Evolutionary conservation across 345 rosid genomes (phyloP).

Genomic region (Schrenkiella parvula): DNA sequence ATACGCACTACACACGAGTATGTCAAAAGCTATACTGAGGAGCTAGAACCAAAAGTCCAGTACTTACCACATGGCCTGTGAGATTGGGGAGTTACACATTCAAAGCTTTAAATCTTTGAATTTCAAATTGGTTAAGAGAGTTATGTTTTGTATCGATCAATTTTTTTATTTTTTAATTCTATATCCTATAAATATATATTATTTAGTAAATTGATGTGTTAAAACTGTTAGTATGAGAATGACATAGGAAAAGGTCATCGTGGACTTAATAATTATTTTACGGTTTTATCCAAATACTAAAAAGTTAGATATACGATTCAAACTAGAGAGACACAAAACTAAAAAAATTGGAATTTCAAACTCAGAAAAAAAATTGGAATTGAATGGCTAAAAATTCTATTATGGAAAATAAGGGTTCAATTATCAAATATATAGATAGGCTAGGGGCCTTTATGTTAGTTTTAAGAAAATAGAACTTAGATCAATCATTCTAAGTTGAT

Average conservation of each 20-base stretch:
- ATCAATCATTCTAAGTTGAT: neutral
- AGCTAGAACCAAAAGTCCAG: constrained; percentile 14
- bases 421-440: neutral
- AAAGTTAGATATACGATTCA: constrained; percentile 20
- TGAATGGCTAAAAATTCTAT: neutral
- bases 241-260: constrained; percentile 22
- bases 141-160: neutral
- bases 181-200: neutral
- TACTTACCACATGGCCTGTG: constrained; percentile 20
- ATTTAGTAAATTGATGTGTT: neutral
- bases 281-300: constrained; percentile 15
- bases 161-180: too few species aligned
- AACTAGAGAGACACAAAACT: neutral
- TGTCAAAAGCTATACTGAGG: neutral
- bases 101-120: neutral
- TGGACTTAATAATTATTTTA: constrained; percentile 12
- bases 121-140: constrained; percentile 11
- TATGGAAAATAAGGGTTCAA: neutral
- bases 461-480: neutral
- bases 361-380: too few species aligned
- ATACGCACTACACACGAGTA: neutral
- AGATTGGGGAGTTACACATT: constrained; percentile 2
- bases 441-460: neutral
- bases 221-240: constrained; percentile 26
- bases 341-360: neutral